Evolutionary conservation across 257 asterid species (phyloP).

Genomic region (Solanum pinnatisectum): DNA sequence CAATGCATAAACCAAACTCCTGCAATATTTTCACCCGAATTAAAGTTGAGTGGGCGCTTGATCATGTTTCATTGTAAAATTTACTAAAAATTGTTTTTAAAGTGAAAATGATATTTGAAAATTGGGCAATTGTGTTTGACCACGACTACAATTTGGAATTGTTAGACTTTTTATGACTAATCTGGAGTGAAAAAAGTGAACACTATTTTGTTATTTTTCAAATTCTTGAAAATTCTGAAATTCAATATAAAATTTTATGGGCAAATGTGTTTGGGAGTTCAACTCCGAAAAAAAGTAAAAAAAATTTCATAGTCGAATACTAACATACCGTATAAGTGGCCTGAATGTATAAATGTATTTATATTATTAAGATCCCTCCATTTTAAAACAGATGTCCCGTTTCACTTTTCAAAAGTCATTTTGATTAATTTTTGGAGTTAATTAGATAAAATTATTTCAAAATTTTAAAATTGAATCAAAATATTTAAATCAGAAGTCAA

Average conservation of each 20-base stretch:
- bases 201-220: background rate
- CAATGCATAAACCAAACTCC: slow-evolving; percentile 95
- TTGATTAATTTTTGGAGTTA: background rate
- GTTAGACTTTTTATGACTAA: background rate
- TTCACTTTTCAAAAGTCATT: background rate
- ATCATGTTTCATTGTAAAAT: background rate
- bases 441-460: background rate
- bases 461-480: background rate
- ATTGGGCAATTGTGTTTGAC: too few relatives aligned
- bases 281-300: too few relatives aligned
- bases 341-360: background rate
- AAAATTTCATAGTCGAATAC: too few relatives aligned
- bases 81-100: too few relatives aligned
- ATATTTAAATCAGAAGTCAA: background rate
- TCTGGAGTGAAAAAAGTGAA: background rate
- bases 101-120: too few relatives aligned
- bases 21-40: background rate
- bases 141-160: background rate
- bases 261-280: too few relatives aligned
- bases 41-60: background rate
- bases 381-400: background rate
- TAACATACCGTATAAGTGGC: background rate
- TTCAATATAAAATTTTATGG: too few relatives aligned
- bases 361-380: background rate
- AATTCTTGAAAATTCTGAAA: too few relatives aligned